Conservation (phyloP, 2,329 filamentous ascomycete genomes). For the Chaetothyriales sp. region DNA sequence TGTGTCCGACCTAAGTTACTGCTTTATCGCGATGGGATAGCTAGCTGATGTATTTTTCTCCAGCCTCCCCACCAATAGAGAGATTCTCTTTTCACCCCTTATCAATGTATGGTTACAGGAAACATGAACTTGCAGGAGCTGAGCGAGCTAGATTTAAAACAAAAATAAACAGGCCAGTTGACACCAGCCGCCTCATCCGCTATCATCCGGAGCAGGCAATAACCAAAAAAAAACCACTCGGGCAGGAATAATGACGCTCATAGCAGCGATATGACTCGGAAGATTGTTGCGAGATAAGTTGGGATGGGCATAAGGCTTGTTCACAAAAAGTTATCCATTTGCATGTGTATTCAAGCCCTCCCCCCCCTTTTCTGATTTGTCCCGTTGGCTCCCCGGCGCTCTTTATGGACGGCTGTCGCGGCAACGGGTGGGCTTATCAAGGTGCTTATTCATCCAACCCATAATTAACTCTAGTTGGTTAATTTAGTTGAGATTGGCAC, state of each 20-base stretch:
- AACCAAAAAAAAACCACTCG: not conserved
- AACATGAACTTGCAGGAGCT: not conserved
- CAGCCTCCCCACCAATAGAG: not conserved
- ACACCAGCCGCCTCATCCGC: not conserved
- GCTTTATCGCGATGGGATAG: not conserved
- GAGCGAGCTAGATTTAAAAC: not conserved
- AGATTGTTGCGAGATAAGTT: too few species aligned
- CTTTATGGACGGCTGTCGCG: not conserved
- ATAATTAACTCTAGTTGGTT: too few species aligned
- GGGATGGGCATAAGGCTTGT: not conserved
- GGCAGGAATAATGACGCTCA: not conserved
- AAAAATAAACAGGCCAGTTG: not conserved
- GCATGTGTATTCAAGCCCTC: too few species aligned
- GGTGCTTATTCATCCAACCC: too few species aligned
- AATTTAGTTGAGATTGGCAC: too few species aligned
- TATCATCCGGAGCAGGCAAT: not conserved
- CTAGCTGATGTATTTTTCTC: not conserved
- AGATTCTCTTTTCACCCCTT: not conserved
- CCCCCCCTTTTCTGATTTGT: not conserved
- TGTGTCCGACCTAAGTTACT: not conserved
- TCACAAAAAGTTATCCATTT: not conserved
- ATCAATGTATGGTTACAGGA: not conserved
- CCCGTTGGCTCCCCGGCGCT: not conserved
- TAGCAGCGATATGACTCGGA: too few species aligned
- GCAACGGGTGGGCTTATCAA: not conserved